A percentile compares a stretch with the other conserved stretches of the same genome.
Evolutionary conservation across 768 basidiomycete species (phyloP).

Genomic region (Gymnopilus junonius): DNA sequence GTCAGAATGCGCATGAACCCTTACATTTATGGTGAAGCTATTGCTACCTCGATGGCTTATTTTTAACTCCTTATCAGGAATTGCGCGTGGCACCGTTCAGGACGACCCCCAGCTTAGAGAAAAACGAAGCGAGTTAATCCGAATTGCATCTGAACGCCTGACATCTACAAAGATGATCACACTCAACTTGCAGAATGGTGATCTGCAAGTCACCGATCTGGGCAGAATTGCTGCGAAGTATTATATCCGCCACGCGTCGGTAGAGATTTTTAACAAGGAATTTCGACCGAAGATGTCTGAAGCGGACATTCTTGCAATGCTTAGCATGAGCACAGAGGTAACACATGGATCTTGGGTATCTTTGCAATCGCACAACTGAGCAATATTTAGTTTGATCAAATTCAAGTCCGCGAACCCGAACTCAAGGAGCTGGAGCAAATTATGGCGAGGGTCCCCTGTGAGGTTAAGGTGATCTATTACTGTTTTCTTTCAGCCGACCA

Average conservation of each 20-base stretch:
- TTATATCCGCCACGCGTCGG: conserved; percentile 85
- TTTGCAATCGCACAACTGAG: not conserved
- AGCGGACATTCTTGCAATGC: conserved; percentile 86
- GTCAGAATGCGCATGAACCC: conserved; percentile 96
- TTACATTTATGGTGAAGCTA: conserved; percentile 69
- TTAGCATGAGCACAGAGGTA: conserved; percentile 92
- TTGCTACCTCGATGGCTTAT: not conserved
- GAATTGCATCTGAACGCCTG: conserved; percentile 66
- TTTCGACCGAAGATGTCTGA: conserved; percentile 89
- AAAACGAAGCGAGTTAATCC: conserved; percentile 72
- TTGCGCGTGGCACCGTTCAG: conserved; percentile 64
- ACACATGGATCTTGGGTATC: not conserved
- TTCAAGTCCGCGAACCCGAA: conserved; percentile 92
- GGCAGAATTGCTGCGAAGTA: conserved; percentile 98
- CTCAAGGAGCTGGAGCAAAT: conserved; percentile 78
- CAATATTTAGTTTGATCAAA: conserved; percentile 80
- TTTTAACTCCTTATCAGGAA: conserved; percentile 49
- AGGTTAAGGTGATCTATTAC: conserved; percentile 63
- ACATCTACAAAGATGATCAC: conserved; percentile 80
- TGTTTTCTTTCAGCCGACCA: not conserved
- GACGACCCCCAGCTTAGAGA: conserved; percentile 78
- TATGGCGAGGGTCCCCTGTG: conserved; percentile 73
- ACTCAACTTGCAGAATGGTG: conserved; percentile 60
- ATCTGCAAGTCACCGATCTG: conserved; percentile 81
- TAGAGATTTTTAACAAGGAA: conserved; percentile 82